These are phyloP conservation scores for Tillandsia leiboldiana DNA, from an alignment of 176 grass and related monocot genomes.

Conservation along the genomic window DNA sequence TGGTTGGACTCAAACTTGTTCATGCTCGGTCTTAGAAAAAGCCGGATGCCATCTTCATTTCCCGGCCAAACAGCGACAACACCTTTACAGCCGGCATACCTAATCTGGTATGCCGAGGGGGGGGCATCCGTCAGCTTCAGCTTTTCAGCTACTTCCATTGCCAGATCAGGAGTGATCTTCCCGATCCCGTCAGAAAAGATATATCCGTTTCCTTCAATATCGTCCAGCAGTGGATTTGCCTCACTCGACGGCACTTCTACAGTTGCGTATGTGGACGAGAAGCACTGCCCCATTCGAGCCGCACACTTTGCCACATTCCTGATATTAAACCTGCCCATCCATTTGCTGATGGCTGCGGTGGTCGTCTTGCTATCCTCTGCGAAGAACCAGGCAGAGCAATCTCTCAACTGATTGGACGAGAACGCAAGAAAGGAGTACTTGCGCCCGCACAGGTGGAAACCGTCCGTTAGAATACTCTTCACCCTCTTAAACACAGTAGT, in stretches of 20 bases:
- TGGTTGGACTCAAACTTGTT: constrained; percentile 69
- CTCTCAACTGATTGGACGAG: constrained; percentile 74
- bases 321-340: constrained; percentile 74
- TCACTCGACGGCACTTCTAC: constrained; percentile 38
- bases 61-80: constrained; percentile 64
- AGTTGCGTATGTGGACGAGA: constrained; percentile 88
- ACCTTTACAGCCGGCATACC: constrained; percentile 79
- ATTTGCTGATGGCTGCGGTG: constrained; percentile 33
- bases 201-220: constrained; percentile 46
- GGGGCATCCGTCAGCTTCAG: constrained; percentile 41
- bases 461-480: constrained; percentile 39
- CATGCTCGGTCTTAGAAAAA: constrained; percentile 76
- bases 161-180: constrained; percentile 61
- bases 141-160: constrained; percentile 55
- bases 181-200: constrained; percentile 88
- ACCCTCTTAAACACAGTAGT: constrained; percentile 61
- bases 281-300: constrained; percentile 85
- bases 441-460: constrained; percentile 65
- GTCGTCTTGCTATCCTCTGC: constrained; percentile 55
- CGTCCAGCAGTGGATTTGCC: constrained; percentile 31
- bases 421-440: constrained; percentile 86
- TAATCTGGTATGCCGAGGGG: constrained; percentile 91
- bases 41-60: constrained; percentile 31
- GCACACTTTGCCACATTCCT: constrained; percentile 68
- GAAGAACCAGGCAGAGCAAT: constrained; percentile 86